These are phyloP conservation scores for Diddensiella caesifluorescens DNA, from an alignment of 805 yeast species.

Conservation along the genomic window DNA sequence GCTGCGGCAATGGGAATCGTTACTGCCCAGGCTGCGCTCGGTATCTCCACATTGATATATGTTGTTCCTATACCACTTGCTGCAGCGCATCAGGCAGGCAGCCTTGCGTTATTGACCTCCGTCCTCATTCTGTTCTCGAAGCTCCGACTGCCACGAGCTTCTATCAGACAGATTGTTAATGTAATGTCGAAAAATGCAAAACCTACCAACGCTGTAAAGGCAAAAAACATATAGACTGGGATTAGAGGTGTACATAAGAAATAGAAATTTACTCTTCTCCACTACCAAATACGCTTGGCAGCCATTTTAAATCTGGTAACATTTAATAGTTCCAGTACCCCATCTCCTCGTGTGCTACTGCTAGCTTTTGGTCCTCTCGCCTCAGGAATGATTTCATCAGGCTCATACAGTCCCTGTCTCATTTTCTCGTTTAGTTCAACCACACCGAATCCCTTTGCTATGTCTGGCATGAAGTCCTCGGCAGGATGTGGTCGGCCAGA, in stretches of 20 bases:
- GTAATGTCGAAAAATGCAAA: constrained; percentile 13
- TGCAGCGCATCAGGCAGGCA: constrained; percentile 96
- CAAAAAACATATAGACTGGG: no score
- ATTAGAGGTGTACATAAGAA: constrained; percentile 2
- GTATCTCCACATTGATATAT: constrained; percentile 78
- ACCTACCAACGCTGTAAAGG: background rate
- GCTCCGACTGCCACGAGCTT: constrained; percentile 51
- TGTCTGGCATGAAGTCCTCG: constrained; percentile 24
- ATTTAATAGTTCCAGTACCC: constrained; percentile 35
- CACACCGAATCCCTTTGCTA: constrained; percentile 19
- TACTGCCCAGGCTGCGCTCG: constrained; percentile 74
- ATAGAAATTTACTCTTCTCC: background rate
- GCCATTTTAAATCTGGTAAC: constrained; percentile 68
- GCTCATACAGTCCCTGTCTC: constrained; percentile 25
- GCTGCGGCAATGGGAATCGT: constrained; percentile 79
- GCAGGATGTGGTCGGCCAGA: background rate
- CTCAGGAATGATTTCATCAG: constrained; percentile 28
- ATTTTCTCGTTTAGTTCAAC: constrained; percentile 25
- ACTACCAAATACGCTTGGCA: constrained; percentile 67
- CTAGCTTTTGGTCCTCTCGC: constrained; percentile 5
- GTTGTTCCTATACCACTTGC: constrained; percentile 91
- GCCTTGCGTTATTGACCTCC: constrained; percentile 78
- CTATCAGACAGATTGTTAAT: constrained; percentile 10
- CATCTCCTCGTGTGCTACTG: constrained; percentile 6
- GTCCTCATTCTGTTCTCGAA: constrained; percentile 59